Evolutionary conservation across 2,329 filamentous ascomycete species (phyloP).

Genomic region (Fusarium praegraminearum): DNA sequence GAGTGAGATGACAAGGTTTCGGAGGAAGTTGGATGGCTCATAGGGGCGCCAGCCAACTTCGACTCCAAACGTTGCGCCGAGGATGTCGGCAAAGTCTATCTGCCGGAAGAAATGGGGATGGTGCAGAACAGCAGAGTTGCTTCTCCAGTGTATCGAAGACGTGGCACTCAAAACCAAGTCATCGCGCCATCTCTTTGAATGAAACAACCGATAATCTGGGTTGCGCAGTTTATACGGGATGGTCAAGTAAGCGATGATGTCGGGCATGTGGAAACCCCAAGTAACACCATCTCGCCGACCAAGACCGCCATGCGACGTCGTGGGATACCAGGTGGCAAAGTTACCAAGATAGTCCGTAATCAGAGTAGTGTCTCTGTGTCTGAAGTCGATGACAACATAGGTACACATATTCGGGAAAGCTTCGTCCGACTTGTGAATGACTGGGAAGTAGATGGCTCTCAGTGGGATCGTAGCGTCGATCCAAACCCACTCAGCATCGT

Average conservation of each 20-base stretch:
- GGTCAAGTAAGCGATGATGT: constrained; percentile 18
- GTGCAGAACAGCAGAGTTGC: fast-evolving
- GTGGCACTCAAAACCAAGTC: neutral
- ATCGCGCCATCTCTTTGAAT: neutral
- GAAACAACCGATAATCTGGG: neutral
- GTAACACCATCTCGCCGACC: neutral
- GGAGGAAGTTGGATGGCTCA: neutral
- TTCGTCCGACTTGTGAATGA: neutral
- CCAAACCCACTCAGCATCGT: neutral
- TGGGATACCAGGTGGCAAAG: fast-evolving
- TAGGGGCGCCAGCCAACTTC: constrained; percentile 20
- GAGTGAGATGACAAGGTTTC: neutral
- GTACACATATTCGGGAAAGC: constrained; percentile 2
- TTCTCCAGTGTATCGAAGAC: neutral
- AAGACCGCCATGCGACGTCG: neutral
- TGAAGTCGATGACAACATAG: constrained; percentile 22
- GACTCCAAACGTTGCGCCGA: constrained; percentile 20
- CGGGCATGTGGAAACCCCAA: constrained; percentile 2
- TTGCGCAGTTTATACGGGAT: constrained; percentile 20
- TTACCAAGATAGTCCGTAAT: neutral
- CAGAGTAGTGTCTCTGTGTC: fast-evolving
- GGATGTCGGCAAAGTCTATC: constrained; percentile 9
- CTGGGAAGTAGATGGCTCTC: constrained; percentile 16
- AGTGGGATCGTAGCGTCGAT: constrained; percentile 16
- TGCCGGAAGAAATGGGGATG: neutral